Evolutionary conservation across 2,329 filamentous ascomycete species (phyloP).

Genomic region (Pestalotiopsis sp.): DNA sequence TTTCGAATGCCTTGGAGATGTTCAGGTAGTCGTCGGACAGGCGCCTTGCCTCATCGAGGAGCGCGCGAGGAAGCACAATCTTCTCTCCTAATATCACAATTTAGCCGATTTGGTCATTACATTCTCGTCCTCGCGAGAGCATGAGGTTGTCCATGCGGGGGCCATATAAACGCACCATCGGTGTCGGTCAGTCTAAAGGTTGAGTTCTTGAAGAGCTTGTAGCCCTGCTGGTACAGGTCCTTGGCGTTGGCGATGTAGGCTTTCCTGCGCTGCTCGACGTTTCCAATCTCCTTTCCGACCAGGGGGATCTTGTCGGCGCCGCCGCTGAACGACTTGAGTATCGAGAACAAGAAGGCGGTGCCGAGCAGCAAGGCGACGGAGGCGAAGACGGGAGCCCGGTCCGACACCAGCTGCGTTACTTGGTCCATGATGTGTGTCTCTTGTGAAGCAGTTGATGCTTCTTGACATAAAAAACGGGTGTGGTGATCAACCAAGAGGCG

Average conservation of each 20-base stretch:
- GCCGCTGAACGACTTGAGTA: neutral
- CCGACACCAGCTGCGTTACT: neutral
- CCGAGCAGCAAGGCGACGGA: neutral
- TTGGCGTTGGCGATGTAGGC: slow-evolving; percentile 22
- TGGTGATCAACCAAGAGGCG: neutral
- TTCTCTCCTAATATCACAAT: slow-evolving; percentile 24
- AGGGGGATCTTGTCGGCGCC: slow-evolving; percentile 18
- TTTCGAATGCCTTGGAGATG: slow-evolving; percentile 19
- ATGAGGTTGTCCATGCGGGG: neutral
- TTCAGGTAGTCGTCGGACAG: slow-evolving; percentile 31
- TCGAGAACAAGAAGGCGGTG: neutral
- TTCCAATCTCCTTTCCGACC: slow-evolving; percentile 23
- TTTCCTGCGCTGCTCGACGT: slow-evolving; percentile 24
- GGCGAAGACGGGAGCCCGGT: slow-evolving; percentile 3
- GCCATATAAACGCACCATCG: slow-evolving; percentile 20
- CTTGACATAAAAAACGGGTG: neutral
- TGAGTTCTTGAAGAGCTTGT: slow-evolving; percentile 23
- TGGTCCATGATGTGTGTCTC: slow-evolving; percentile 15
- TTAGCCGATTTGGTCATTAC: neutral
- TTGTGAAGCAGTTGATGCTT: neutral
- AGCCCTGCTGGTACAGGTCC: slow-evolving; percentile 27
- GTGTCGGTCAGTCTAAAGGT: slow-evolving; percentile 24
- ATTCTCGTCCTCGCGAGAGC: neutral
- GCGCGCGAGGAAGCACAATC: slow-evolving; percentile 29
- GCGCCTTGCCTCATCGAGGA: slow-evolving; percentile 30